These are phyloP conservation scores for Saturnispora serradocipensis DNA, from an alignment of 805 yeast species.

Conservation along the genomic window DNA sequence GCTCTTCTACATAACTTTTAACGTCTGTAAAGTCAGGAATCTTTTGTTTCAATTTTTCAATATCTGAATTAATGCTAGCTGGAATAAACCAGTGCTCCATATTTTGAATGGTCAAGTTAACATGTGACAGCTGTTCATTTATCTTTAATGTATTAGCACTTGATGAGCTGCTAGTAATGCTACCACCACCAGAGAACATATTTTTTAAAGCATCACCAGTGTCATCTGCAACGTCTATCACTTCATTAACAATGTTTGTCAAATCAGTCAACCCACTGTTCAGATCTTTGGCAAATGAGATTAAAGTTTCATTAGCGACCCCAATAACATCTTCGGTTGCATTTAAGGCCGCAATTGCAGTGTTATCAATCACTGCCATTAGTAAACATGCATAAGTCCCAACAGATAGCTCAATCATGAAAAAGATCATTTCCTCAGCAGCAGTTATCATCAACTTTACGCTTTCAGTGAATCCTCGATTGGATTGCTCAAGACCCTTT, in stretches of 20 bases:
- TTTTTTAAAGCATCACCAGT: constrained; percentile 36
- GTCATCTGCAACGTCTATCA: constrained; percentile 38
- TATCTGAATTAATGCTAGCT: constrained; percentile 45
- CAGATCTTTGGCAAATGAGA: constrained; percentile 46
- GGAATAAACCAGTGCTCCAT: constrained; percentile 60
- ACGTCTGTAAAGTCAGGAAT: constrained; percentile 63
- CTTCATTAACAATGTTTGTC: constrained; percentile 45
- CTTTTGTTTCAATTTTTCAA: constrained; percentile 40
- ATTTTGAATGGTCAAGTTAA: constrained; percentile 49
- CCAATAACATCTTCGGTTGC: constrained; percentile 56
- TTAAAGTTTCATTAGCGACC: constrained; percentile 53
- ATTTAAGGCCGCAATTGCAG: constrained; percentile 63
- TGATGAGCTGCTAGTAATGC: constrained; percentile 12
- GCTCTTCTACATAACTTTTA: constrained; percentile 43
- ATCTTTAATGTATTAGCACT: constrained; percentile 31
- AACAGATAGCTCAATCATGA: constrained; percentile 60
- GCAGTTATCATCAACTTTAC: constrained; percentile 44
- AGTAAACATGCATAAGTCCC: constrained; percentile 86
- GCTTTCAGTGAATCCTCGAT: constrained; percentile 36
- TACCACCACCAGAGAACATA: constrained; percentile 31
- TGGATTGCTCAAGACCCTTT: constrained; percentile 38
- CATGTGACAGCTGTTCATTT: constrained; percentile 31
- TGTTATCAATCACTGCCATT: constrained; percentile 63
- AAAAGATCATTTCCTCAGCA: constrained; percentile 48
- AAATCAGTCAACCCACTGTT: constrained; percentile 59